phyloP scores from a whole-genome alignment of 208 protist genomes.

The Trypanosoma mega region DNA sequence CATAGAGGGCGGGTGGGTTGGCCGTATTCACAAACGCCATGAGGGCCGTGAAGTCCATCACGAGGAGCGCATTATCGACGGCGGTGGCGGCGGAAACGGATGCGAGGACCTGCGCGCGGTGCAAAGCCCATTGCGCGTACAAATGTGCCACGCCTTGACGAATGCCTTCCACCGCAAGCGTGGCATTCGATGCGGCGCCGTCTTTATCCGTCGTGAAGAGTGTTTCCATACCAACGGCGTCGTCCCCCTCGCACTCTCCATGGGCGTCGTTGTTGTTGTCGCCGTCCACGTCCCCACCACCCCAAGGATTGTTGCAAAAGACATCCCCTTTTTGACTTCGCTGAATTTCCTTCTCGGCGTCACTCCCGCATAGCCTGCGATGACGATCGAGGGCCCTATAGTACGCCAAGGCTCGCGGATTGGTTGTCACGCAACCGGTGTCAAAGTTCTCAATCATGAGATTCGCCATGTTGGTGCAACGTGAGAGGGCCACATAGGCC shows the following conservation, averaged over 20 bases:
- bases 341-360: too few relatives aligned
- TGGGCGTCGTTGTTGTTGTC: background rate
- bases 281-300: background rate
- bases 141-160: constrained; percentile 43
- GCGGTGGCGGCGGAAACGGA: constrained; percentile 22
- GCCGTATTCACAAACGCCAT: constrained; percentile 46
- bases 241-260: background rate
- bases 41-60: constrained; percentile 69
- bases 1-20: constrained; percentile 36
- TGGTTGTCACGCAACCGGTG: constrained; percentile 45
- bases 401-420: constrained; percentile 68
- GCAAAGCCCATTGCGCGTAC: constrained; percentile 30
- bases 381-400: constrained; percentile 72
- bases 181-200: too few relatives aligned
- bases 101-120: constrained; percentile 37
- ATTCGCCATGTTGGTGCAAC: constrained; percentile 62
- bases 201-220: too few relatives aligned
- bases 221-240: too few relatives aligned
- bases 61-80: constrained; percentile 37
- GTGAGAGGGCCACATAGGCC: constrained; percentile 89
- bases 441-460: constrained; percentile 71
- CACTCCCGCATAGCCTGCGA: too few relatives aligned
- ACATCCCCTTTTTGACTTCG: too few relatives aligned
- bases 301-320: constrained; percentile 19
- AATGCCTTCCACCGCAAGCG: constrained; percentile 48